phyloP scores from a whole-genome alignment of 2,329 filamentous ascomycete genomes.

The Chrysoporthe deuterocubensis region DNA sequence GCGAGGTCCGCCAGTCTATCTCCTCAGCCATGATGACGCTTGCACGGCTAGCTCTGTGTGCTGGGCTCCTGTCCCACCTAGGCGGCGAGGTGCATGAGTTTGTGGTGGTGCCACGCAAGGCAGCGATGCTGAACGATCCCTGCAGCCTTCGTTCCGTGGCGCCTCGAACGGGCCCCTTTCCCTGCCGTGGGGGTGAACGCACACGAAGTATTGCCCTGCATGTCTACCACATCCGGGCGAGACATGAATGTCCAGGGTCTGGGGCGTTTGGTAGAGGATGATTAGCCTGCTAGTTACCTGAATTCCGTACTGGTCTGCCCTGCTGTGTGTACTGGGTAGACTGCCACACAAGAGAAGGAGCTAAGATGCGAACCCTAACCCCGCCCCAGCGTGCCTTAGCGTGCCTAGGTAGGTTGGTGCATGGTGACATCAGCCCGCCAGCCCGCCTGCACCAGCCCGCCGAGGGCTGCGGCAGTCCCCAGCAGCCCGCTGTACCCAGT shows the following conservation, averaged over 20 bases:
- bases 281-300: too few relatives aligned
- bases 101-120: neutral
- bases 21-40: slow-evolving; percentile 31
- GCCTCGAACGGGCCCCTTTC: neutral
- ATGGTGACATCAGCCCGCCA: slow-evolving; percentile 1
- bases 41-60: neutral
- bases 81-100: neutral
- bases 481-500: neutral
- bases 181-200: neutral
- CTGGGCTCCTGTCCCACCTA: neutral
- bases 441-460: neutral
- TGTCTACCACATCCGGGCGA: too few relatives aligned
- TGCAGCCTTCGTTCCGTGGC: neutral
- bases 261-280: too few relatives aligned
- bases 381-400: neutral
- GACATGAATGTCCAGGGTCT: too few relatives aligned
- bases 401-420: neutral
- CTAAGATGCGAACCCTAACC: neutral
- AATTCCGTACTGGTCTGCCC: too few relatives aligned
- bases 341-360: neutral
- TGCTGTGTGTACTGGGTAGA: too few relatives aligned
- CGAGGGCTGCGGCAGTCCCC: neutral
- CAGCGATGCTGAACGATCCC: neutral
- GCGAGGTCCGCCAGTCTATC: slow-evolving; percentile 52
- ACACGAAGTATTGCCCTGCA: too few relatives aligned